Base-by-base conservation (phyloP, 2,329 filamentous ascomycete genomes). In the Scopulariopsis brevicaulis region DNA sequence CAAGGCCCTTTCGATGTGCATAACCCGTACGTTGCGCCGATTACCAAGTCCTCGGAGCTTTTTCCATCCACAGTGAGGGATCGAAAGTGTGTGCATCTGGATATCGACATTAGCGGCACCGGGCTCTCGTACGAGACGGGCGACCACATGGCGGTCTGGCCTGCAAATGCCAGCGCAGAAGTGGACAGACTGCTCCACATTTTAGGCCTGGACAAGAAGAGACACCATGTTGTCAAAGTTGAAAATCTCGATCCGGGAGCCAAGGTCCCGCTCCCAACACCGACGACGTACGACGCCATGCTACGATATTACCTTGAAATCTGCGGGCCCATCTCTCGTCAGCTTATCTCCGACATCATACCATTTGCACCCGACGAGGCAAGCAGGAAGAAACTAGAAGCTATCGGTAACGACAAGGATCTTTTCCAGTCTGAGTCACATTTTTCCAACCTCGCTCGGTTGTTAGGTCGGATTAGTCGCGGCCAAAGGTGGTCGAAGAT, bases 21-120 rank as follows among this genome's bases (percentile, higher is more conserved):
- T 28, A 53, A 32, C 51, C 51, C 90, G 24, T 95, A 85, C 74
- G 90, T 96, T 67, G 90, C 91, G 24, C 89, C 90, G n/a, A 91
- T 96, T 65, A 79, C 78, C 66, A 86, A 91, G 69, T 95, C 60
- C 4, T 51, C 59, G 5, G 63, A 68, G 35, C 60, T 70, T 7
- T 69, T 67, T 60, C n/a, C n/a, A n/a, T n/a, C n/a, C n/a, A 55
- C 57, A 10, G 24, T 52, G 28, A 50, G 59, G 14, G 57, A 62
- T 35, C 62, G 68, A 24, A 69, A 67, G 51, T 75, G 69, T 54
- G 53, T 72, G 18, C 70, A 72, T 57, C 61, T 73, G 53, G 70
- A 73, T 34, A 53, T 73, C 2, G 69, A 71, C 48, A 62, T 72
- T 10, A 58, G 61, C 1, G 62, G 60, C 14, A 52, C 60, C 0